Evolutionary conservation across 2,329 filamentous ascomycete species (phyloP).

Genomic region (Grosmannia penicillata): DNA sequence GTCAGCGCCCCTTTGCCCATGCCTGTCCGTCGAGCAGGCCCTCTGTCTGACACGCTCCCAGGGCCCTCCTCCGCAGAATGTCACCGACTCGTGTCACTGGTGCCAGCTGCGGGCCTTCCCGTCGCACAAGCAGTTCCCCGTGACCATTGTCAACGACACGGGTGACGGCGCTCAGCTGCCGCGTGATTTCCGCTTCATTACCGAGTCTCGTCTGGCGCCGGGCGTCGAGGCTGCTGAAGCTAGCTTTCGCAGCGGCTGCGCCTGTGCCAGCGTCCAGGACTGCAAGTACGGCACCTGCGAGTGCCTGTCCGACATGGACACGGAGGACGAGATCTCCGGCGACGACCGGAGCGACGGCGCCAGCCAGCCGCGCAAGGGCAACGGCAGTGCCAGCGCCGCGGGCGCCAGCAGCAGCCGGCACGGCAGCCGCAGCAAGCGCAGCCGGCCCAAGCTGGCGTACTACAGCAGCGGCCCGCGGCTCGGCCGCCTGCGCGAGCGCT

Average conservation of each 20-base stretch:
- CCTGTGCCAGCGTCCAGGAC: conserved; percentile 43
- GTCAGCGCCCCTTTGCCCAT: conserved; percentile 1
- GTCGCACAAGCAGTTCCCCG: conserved; percentile 31
- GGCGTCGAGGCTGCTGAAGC: conserved; percentile 45
- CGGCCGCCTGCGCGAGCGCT: conserved; percentile 35
- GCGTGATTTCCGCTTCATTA: conserved; percentile 53
- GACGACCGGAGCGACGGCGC: conserved; percentile 23
- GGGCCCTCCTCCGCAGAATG: conserved; percentile 2
- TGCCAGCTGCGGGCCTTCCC: conserved; percentile 44
- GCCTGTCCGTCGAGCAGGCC: too few species aligned
- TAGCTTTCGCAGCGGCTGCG: conserved; percentile 55
- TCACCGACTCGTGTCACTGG: conserved; percentile 36
- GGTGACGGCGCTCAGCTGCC: conserved; percentile 40
- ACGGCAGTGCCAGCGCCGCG: conserved; percentile 6
- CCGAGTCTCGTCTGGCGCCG: conserved; percentile 39
- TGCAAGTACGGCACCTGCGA: conserved; percentile 55
- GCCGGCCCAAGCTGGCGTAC: conserved; percentile 45
- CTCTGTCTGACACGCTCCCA: not conserved
- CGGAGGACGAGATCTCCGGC: conserved; percentile 41
- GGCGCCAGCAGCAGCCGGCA: not conserved
- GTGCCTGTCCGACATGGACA: conserved; percentile 43
- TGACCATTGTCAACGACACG: conserved; percentile 50
- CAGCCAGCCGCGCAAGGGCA: conserved; percentile 10
- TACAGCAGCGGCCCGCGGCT: conserved; percentile 36
- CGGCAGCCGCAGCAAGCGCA: conserved; percentile 5